Base-by-base conservation (phyloP, 1,284 basidiomycete species). In the Leccinum angustisporum region DNA sequence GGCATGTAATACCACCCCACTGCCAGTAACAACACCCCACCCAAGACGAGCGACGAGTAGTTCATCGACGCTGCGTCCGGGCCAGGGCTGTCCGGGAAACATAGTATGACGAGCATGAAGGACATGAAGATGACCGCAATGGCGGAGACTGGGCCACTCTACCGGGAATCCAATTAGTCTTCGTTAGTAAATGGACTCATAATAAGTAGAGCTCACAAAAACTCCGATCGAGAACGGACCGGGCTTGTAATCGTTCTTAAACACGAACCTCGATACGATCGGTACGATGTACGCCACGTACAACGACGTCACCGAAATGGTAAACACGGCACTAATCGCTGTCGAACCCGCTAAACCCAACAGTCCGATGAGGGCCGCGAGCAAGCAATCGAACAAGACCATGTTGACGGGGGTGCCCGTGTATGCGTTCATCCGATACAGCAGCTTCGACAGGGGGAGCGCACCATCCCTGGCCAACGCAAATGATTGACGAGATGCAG, bases 151-250 rank as follows among this genome's bases (percentile, higher is more conserved):
- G 74, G 70, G 11, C 53, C 52, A 46, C 73, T 65, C 73, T 76
- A 3, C 16, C 2, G 16, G 38, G 16, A 40, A 40, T 40, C 38
- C 38, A 40, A 40, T 40, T 9, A 40, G n/a, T 2, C 14, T 43
- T 43, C 7, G 40, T 16, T 43, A 43, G n/a, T n/a, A 43, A 43
- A 11, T 52, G 14, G 27, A 30, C 27, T n/a, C 11, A 4, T 4
- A 13, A 13, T n/a, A n/a, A n/a, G 11, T 34, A 30, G n/a, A 14
- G 9, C 67, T 57, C 46, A 75, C 74, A 36, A 70, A 63, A 46
- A 54, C 27, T 10, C 74, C 75, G 66, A 81, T 57, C 67, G 67
- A 69, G 70, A 82, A 66, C 66, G 75, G 61, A 56, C 75, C 62
- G 56, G 65, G 68, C 55, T 70, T 66, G 59, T 71, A 76, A 33